A percentile compares a stretch with the other conserved stretches of the same genome.
phyloP scores from a whole-genome alignment of 164 flowering plant species.

The Houttuynia cordata region DNA sequence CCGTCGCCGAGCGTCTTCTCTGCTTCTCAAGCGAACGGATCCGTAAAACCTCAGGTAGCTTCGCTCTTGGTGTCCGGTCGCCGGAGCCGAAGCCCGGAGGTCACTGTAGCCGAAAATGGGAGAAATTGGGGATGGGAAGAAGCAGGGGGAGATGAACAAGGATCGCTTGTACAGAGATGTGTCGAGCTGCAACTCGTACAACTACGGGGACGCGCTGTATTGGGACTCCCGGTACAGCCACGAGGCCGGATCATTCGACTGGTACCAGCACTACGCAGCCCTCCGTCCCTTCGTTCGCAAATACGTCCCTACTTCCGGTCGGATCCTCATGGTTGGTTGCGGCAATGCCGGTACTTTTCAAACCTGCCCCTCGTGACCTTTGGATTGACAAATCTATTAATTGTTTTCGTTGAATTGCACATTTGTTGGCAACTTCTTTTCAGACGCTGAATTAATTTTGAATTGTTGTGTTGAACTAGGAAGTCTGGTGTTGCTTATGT shows the following conservation, averaged over 20 bases:
- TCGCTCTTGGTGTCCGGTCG: too few species aligned
- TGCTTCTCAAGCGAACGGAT: neutral
- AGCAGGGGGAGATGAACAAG: neutral
- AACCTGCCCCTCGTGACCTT: neutral
- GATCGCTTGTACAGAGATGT: conserved; percentile 37
- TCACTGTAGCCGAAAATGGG: neutral
- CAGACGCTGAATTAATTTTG: too few species aligned
- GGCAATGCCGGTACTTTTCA: conserved; percentile 66
- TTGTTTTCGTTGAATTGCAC: too few species aligned
- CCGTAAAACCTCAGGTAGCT: too few species aligned
- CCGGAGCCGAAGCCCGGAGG: too few species aligned
- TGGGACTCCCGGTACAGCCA: conserved; percentile 84
- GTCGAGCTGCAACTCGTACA: conserved; percentile 70
- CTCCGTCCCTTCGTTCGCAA: conserved; percentile 70
- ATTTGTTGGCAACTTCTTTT: neutral
- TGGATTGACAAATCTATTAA: neutral
- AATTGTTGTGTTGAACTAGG: neutral
- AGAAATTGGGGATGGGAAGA: neutral
- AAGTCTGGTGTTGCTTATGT: neutral
- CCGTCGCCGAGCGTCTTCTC: neutral
- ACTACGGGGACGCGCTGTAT: conserved; percentile 78
- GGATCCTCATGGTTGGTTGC: conserved; percentile 89
- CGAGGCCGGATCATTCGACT: conserved; percentile 70
- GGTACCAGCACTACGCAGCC: conserved; percentile 88
- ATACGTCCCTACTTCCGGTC: conserved; percentile 41